Evolutionary conservation across 345 rosid genomes (phyloP), one percentile per base, ranked within the genome.

Genomic region (Cardamine resedifolia): DNA sequence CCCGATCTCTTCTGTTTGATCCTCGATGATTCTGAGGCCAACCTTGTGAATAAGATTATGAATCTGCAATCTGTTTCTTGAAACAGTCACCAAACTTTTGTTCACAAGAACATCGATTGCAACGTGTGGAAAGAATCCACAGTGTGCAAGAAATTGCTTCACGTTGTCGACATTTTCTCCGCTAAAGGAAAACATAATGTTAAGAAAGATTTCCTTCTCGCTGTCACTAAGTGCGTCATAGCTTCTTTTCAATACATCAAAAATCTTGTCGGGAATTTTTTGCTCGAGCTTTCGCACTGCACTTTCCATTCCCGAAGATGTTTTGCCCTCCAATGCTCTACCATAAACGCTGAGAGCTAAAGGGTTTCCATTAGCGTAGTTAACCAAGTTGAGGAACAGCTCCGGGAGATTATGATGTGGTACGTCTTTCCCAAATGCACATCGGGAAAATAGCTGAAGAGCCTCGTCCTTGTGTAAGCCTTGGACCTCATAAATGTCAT

Each of bases 161-260:
- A 57, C 77, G 23, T 21, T 12, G 18, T 70, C 51, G 12, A 27
- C 48, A 14, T 58, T 24, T 38, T n/a, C 62, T 16, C 70, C 77
- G 6, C 49, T 64, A 9, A 69, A 56, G 38, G 49, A 64, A 73
- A 36, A 79, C 1, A 56, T 71, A 18, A 78, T 56, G 58, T 53
- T 66, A n/a, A 78, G 76, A 20, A 79, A 74, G 16, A 75, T 75
- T 15, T 71, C 26, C 65, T 75, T 79, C 70, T 58, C 76, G 15
- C 39, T 41, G 6, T 34, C 64, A 43, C 69, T 23, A 2, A 79
- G 73, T 47, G 44, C 73, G 16, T 70, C 79, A 66, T 67, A 79
- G 23, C 73, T 71, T 4, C 23, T 70, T 26, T 52, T 70, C 11
- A 79, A n/a, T 12, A 19, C 24, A 49, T 61, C 5, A 6, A 47